Evolutionary conservation across 805 yeast species (phyloP).

Genomic region (Ogataea pilisensis): DNA sequence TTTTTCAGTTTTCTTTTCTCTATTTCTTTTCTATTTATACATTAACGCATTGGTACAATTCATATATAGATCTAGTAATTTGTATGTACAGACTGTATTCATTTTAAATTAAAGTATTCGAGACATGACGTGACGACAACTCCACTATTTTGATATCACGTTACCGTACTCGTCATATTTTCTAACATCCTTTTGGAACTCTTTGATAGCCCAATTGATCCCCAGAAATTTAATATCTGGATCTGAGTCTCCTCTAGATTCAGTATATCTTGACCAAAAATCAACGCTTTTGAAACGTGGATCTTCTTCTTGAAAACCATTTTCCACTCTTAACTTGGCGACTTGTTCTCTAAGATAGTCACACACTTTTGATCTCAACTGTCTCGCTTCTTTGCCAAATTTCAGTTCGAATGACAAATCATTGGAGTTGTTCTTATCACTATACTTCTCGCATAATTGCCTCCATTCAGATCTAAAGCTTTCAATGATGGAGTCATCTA

Average conservation of each 20-base stretch:
- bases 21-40: too few relatives aligned
- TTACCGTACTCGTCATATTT: constrained; percentile 31
- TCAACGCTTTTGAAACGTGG: constrained; percentile 58
- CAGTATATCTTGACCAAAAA: constrained; percentile 73
- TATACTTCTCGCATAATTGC: constrained; percentile 49
- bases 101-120: too few relatives aligned
- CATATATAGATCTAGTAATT: too few relatives aligned
- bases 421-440: constrained; percentile 45
- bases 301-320: constrained; percentile 55
- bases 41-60: too few relatives aligned
- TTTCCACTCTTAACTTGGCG: constrained; percentile 40
- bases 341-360: constrained; percentile 63
- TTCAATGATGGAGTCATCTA: constrained; percentile 57
- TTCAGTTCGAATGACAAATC: constrained; percentile 62
- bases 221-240: constrained; percentile 72
- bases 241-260: constrained; percentile 60
- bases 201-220: constrained; percentile 75
- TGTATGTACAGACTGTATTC: too few relatives aligned
- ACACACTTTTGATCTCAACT: constrained; percentile 68
- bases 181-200: constrained; percentile 48
- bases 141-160: constrained; percentile 16
- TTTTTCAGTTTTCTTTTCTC: too few relatives aligned
- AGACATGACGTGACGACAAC: too few relatives aligned
- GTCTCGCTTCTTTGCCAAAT: constrained; percentile 58
- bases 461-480: constrained; percentile 69